phyloP scores from a whole-genome alignment of 257 asterid species.

The Solanum pimpinellifolium region DNA sequence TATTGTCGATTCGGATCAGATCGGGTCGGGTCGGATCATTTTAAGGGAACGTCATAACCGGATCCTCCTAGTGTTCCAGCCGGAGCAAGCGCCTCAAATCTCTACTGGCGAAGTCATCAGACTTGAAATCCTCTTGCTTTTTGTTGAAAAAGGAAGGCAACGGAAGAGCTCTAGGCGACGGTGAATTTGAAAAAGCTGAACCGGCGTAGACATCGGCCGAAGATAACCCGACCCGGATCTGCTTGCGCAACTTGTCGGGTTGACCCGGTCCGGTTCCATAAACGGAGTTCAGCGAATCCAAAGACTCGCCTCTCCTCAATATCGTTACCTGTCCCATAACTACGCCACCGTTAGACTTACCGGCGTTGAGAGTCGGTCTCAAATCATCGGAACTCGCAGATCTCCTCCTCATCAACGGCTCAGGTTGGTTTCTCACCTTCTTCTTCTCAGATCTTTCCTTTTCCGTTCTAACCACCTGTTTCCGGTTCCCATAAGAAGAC shows the following conservation, averaged over 20 bases:
- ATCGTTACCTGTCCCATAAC: conserved; percentile 1
- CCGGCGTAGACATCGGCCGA: conserved; percentile 34
- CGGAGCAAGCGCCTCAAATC: conserved; percentile 36
- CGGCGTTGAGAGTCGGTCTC: not conserved
- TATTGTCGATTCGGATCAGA: not conserved
- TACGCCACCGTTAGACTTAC: not conserved
- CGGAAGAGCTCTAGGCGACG: conserved; percentile 66
- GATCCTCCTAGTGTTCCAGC: conserved; percentile 4
- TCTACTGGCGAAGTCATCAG: conserved; percentile 44
- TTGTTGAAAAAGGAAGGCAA: conserved; percentile 47
- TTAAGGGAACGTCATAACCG: not conserved
- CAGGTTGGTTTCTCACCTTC: not conserved
- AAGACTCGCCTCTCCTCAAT: conserved; percentile 31
- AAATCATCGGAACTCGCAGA: not conserved
- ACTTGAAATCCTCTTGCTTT: conserved; percentile 2
- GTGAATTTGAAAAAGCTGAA: conserved; percentile 49
- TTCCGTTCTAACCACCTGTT: conserved; percentile 7
- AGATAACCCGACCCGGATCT: conserved; percentile 24
- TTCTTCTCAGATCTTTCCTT: conserved; percentile 4
- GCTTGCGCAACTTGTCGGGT: conserved; percentile 28
- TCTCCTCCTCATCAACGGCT: not conserved
- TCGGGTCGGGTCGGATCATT: not conserved
- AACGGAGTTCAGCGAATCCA: conserved; percentile 24
- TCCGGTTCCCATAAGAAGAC: not conserved
- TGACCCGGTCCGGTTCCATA: conserved; percentile 11